Conservation (phyloP, 495 filamentous ascomycete species). For the Penicillium paradoxum region DNA sequence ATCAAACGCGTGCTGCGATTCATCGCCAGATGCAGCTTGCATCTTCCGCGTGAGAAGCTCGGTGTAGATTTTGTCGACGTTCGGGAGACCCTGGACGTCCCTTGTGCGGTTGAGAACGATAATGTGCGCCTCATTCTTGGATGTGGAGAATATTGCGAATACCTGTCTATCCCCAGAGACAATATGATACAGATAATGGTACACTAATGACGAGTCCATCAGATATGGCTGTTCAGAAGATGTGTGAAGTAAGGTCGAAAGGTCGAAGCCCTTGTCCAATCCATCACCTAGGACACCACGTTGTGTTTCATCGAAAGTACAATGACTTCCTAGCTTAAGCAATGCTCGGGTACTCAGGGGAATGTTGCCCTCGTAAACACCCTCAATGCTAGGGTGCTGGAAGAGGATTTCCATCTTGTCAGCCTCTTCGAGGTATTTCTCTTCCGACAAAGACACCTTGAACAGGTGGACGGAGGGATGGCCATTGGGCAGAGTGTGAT, state of each 20-base stretch:
- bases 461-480: constrained; percentile 92
- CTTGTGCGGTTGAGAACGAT: constrained; percentile 74
- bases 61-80: constrained; percentile 84
- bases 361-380: constrained; percentile 91
- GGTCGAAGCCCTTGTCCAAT: constrained; percentile 88
- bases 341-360: constrained; percentile 79
- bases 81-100: constrained; percentile 79
- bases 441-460: constrained; percentile 85
- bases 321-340: constrained; percentile 84
- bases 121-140: constrained; percentile 73
- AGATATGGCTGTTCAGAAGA: constrained; percentile 68
- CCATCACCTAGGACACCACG: constrained; percentile 88
- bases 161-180: constrained; percentile 85
- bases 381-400: constrained; percentile 91
- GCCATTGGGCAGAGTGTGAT: constrained; percentile 88
- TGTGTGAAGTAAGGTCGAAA: constrained; percentile 66
- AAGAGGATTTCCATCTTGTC: constrained; percentile 77
- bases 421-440: constrained; percentile 75
- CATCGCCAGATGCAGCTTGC: constrained; percentile 60
- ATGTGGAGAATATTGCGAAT: constrained; percentile 87
- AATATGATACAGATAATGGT: constrained; percentile 89
- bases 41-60: constrained; percentile 62
- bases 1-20: constrained; percentile 72
- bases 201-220: constrained; percentile 60
- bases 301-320: constrained; percentile 89